Conservation (phyloP, 2,329 filamentous ascomycete genomes). For the Dothideomycetes sp. region DNA sequence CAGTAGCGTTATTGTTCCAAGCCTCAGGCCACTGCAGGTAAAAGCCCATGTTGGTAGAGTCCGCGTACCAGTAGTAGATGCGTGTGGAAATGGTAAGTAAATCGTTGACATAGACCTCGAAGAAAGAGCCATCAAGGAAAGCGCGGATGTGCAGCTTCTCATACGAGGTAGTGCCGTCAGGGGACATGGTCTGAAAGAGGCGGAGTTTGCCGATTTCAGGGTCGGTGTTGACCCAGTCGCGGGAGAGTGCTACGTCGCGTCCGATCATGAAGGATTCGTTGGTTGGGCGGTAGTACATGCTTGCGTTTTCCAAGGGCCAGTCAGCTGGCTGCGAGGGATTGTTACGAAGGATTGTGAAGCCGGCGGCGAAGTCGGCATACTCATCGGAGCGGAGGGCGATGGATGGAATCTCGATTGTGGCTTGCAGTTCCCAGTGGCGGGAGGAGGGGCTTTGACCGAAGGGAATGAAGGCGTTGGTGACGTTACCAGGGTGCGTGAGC, state of each 20-base stretch:
- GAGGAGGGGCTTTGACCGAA: conserved; percentile 3
- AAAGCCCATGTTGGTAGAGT: conserved; percentile 6
- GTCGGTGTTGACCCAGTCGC: conserved; percentile 4
- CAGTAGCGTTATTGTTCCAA: not conserved
- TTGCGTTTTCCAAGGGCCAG: conserved; percentile 1
- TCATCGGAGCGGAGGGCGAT: conserved; percentile 1
- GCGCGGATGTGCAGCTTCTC: conserved; percentile 4
- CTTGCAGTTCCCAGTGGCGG: conserved; percentile 5
- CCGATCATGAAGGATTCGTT: conserved; percentile 7
- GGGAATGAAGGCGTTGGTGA: conserved; percentile 3
- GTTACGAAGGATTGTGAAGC: conserved; percentile 3
- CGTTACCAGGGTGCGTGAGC: not conserved
- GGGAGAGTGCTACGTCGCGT: conserved; percentile 1
- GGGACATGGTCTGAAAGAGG: conserved; percentile 1
- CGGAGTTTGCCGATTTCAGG: conserved; percentile 5
- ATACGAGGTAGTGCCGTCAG: not conserved
- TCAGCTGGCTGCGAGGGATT: not conserved
- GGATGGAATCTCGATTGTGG: not conserved
- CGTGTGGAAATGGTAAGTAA: conserved; percentile 4
- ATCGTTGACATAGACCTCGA: conserved; percentile 7
- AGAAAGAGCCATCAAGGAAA: conserved; percentile 6
- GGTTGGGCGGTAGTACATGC: conserved; percentile 6
- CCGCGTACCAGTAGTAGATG: conserved; percentile 5
- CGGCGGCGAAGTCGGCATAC: conserved; percentile 4
- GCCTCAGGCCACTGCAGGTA: conserved; percentile 3